phyloP scores from a whole-genome alignment of 2,329 filamentous ascomycete genomes.

The Clonostachys rhizophaga region DNA sequence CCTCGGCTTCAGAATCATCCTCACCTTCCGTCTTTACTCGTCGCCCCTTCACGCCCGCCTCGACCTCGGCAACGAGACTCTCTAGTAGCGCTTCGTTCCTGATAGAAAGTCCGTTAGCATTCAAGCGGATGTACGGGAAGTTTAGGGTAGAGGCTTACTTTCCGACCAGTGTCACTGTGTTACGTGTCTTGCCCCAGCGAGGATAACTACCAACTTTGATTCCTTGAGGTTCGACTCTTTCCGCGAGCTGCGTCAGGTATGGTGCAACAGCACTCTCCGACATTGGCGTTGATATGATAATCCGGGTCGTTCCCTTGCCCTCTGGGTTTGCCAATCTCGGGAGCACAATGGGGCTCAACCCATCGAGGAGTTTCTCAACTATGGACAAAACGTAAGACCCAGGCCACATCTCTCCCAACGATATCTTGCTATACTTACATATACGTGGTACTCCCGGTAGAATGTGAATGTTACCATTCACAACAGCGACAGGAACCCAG shows the following conservation, averaged over 20 bases:
- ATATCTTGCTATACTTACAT: conserved; percentile 39
- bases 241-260: conserved; percentile 77
- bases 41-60: conserved; percentile 68
- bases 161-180: conserved; percentile 85
- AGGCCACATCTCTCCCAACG: background rate
- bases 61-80: conserved; percentile 71
- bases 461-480: conserved; percentile 92
- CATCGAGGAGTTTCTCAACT: conserved; percentile 73
- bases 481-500: conserved; percentile 86
- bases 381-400: background rate
- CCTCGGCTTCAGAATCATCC: conserved; percentile 34
- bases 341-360: conserved; percentile 65
- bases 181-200: conserved; percentile 79
- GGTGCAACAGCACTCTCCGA: conserved; percentile 80
- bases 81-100: conserved; percentile 75
- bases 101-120: background rate
- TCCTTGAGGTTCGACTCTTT: conserved; percentile 66
- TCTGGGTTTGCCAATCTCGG: conserved; percentile 74
- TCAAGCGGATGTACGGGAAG: background rate
- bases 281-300: conserved; percentile 83
- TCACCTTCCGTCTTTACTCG: conserved; percentile 69
- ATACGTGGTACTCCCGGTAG: conserved; percentile 84
- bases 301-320: conserved; percentile 72
- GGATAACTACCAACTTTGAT: conserved; percentile 97
- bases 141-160: conserved; percentile 26